Conservation (phyloP, 352 stramenopile genomes). For the Pythium apleroticum region DNA sequence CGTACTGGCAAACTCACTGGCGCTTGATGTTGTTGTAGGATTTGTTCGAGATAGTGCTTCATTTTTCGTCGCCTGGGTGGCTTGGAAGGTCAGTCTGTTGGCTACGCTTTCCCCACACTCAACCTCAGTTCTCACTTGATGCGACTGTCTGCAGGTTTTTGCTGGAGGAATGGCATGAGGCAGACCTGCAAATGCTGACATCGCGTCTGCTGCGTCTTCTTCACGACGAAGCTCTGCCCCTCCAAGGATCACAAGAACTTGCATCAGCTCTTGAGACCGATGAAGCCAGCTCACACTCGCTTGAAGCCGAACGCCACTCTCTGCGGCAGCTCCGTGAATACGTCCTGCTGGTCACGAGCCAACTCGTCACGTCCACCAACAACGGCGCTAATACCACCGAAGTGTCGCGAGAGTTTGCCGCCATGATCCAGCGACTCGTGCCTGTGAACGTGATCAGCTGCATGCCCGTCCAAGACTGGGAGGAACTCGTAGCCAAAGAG, state of each 20-base stretch:
- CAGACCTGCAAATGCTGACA: slow-evolving; percentile 20
- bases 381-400: background rate
- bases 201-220: slow-evolving; percentile 19
- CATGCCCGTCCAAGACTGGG: slow-evolving; percentile 14
- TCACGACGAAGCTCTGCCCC: slow-evolving; percentile 14
- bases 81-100: slow-evolving; percentile 22
- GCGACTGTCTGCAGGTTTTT: slow-evolving; percentile 14
- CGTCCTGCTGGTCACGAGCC: slow-evolving; percentile 16
- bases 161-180: slow-evolving; percentile 28
- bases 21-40: slow-evolving; percentile 24
- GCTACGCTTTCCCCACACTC: too few relatives aligned
- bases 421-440: slow-evolving; percentile 13
- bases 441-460: background rate
- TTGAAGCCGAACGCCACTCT: slow-evolving; percentile 7
- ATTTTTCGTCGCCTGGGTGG: slow-evolving; percentile 39
- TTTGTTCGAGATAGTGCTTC: slow-evolving; percentile 28
- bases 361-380: background rate
- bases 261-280: slow-evolving; percentile 10
- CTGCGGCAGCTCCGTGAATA: slow-evolving; percentile 19
- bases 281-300: background rate
- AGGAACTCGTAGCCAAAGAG: slow-evolving; percentile 16
- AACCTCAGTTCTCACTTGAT: background rate
- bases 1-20: too few relatives aligned
- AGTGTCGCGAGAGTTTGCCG: slow-evolving; percentile 10
- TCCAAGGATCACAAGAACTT: slow-evolving; percentile 28